Evolutionary conservation across 306 rosid genomes (phyloP), one percentile per base, ranked within the genome.

Genomic region (Gastrolobium bilobum): DNA sequence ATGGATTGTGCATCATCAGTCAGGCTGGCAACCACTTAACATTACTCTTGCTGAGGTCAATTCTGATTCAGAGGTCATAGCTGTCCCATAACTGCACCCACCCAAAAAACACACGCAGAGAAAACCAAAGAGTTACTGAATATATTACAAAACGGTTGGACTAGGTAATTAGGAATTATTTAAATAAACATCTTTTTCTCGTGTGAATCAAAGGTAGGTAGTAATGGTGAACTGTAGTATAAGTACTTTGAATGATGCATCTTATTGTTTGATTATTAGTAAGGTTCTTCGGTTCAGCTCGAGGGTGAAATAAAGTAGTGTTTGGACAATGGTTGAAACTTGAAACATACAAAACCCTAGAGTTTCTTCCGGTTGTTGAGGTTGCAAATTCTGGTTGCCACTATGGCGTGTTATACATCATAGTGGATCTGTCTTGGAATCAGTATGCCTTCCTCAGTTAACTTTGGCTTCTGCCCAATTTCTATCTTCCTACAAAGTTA

Each of bases 11-110:
- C 88, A 71, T 83, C 87, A 78, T 77, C 90, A 38, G 14, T 81
- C 90, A 57, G 97, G 97, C 81, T 94, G 97, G 97, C 97, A 87
- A 86, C 98, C 97, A 0, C 75, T 92, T 78, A 73, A 38, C 46
- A 83, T 94, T 78, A 38, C 77, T 35, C 82, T 88, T 44, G 5
- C 76, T 4, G 91, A 86, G 89, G 26, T 38, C 11, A 74, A 84
- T 56, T 51, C 82, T 54, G 90, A 84, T 68, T 38, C 52, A 9
- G 77, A 72, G 29, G 51, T 57, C 67, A 15, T 14, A 56, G 10
- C 30, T 46, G 47, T 46, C 40, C 58, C 10, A n/a, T 51, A 52
- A 39, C 11, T 52, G 66, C 66, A 30, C 43, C 56, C 10, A 33
- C 56, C 5, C 29, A 56, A 43, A 10, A 40, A 66, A 5, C n/a